Conservation (phyloP, 2,329 filamentous ascomycete species). For the Xylaria arbuscula region DNA sequence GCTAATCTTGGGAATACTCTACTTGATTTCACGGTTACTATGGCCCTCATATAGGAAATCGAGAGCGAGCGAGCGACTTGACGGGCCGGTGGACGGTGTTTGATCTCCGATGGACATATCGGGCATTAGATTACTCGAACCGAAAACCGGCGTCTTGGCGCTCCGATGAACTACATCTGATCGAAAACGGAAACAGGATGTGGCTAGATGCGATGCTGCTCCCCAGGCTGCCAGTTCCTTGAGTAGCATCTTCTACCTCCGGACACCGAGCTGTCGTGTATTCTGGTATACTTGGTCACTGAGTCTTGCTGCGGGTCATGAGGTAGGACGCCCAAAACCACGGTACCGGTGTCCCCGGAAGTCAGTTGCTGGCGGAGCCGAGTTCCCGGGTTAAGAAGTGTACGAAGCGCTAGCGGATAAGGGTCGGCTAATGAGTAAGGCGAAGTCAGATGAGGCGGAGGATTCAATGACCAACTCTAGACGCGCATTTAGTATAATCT, state of each 20-base stretch:
- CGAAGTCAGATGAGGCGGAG: conserved; percentile 18
- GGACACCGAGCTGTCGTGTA: neutral
- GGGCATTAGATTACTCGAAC: neutral
- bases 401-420: conserved; percentile 1
- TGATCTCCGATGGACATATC: conserved; percentile 5
- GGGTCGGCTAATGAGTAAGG: conserved; percentile 12
- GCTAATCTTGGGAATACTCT: neutral
- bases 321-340: conserved; percentile 15
- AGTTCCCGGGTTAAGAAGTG: neutral
- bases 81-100: neutral
- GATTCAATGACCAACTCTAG: neutral
- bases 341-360: conserved; percentile 12
- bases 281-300: conserved; percentile 1
- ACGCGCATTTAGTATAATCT: conserved; percentile 12
- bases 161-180: conserved; percentile 9
- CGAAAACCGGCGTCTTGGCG: conserved; percentile 11
- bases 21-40: conserved; percentile 11
- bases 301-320: conserved; percentile 1
- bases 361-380: conserved; percentile 18
- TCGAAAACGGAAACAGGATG: conserved; percentile 12
- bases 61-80: neutral
- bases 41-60: conserved; percentile 8
- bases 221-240: neutral
- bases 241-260: neutral
- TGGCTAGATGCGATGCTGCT: conserved; percentile 3